Evolutionary conservation across 306 rosid genomes (phyloP).

Genomic region (Begonia peltatifolia): DNA sequence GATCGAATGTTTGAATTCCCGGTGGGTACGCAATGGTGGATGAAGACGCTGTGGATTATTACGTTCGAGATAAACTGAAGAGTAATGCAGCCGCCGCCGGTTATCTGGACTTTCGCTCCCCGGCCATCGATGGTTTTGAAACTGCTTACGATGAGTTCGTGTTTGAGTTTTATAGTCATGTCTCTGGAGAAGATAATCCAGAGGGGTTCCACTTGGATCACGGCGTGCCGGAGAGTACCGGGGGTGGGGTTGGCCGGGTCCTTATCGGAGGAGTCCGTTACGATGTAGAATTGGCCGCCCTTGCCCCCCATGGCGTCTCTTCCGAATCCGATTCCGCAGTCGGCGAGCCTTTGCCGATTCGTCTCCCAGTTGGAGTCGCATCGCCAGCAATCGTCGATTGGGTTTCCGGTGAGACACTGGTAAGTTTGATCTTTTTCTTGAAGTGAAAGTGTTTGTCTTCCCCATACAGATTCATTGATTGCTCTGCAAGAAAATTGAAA

Average conservation of each 20-base stretch:
- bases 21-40: conserved; percentile 75
- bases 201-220: conserved; percentile 70
- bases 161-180: conserved; percentile 64
- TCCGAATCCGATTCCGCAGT: conserved; percentile 88
- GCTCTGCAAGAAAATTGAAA: conserved; percentile 27
- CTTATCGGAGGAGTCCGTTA: conserved; percentile 81
- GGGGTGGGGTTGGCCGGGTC: conserved; percentile 62
- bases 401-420: conserved; percentile 65
- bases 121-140: conserved; percentile 91
- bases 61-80: conserved; percentile 68
- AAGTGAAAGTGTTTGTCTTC: conserved; percentile 31
- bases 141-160: conserved; percentile 77
- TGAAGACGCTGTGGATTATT: conserved; percentile 72
- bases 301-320: conserved; percentile 70
- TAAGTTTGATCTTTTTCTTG: conserved; percentile 16
- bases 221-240: conserved; percentile 95
- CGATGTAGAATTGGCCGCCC: conserved; percentile 79
- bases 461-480: conserved; percentile 42
- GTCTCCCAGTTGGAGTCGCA: conserved; percentile 52
- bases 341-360: conserved; percentile 70
- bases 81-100: conserved; percentile 88
- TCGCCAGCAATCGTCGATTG: conserved; percentile 92
- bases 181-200: conserved; percentile 67
- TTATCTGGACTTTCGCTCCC: conserved; percentile 48
- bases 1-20: conserved; percentile 60